Conservation (phyloP, 192 early-diverging fungal species). For the Coemansia sp. region DNA sequence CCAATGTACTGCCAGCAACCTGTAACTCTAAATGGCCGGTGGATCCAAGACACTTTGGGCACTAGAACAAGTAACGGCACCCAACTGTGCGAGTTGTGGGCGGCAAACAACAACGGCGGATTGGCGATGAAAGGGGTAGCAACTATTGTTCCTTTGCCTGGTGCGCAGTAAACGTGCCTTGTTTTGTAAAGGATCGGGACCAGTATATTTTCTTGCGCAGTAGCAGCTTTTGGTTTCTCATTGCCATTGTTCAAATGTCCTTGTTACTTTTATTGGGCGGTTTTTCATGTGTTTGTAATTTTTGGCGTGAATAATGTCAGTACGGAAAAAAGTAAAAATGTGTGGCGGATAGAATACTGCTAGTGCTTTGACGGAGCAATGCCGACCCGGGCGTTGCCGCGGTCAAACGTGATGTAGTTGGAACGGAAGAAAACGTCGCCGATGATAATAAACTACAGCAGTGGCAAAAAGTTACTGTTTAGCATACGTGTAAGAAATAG, state of each 20-base stretch:
- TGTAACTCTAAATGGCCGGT: constrained; percentile 55
- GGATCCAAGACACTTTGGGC: constrained; percentile 33
- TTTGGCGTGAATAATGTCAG: too few relatives aligned
- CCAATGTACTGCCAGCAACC: constrained; percentile 62
- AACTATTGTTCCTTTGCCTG: constrained; percentile 27
- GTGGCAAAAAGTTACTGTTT: neutral
- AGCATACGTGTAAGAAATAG: neutral
- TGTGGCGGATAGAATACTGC: neutral
- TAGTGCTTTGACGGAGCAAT: constrained; percentile 58
- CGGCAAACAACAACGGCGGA: constrained; percentile 60
- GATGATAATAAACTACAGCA: constrained; percentile 55
- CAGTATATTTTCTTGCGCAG: neutral
- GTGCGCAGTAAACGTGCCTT: neutral
- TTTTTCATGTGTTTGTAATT: too few relatives aligned
- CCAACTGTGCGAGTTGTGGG: constrained; percentile 68
- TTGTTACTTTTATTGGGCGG: neutral
- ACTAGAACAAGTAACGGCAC: constrained; percentile 4
- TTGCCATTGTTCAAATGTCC: neutral
- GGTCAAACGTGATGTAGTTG: constrained; percentile 65
- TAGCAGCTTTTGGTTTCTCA: neutral
- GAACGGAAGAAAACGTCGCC: constrained; percentile 69
- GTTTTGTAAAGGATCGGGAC: neutral
- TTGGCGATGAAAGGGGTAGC: constrained; percentile 71
- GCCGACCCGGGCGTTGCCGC: constrained; percentile 56
- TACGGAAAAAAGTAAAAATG: neutral